Evolutionary conservation across 2,329 filamentous ascomycete genomes (phyloP).

Genomic region (Xylaria sp.): DNA sequence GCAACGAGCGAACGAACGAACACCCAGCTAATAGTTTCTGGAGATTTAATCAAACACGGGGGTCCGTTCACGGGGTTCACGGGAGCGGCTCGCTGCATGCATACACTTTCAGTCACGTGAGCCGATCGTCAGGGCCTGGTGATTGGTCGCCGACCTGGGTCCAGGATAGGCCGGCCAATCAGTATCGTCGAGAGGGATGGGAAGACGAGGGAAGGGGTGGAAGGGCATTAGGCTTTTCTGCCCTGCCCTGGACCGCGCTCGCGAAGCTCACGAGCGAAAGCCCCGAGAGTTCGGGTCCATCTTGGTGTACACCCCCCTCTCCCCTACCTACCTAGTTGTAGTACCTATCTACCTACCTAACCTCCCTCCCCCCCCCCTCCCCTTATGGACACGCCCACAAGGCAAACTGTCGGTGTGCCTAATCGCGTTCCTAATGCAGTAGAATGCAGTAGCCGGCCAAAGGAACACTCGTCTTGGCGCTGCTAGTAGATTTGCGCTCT

Average conservation of each 20-base stretch:
- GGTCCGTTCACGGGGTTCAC: slow-evolving; percentile 28
- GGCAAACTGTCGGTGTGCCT: slow-evolving; percentile 26
- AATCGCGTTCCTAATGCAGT: slow-evolving; percentile 15
- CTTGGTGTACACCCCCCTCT: too few species aligned
- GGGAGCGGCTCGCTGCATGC: slow-evolving; percentile 39
- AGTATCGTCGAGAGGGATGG: too few species aligned
- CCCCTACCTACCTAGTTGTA: too few species aligned
- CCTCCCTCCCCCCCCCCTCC: too few species aligned
- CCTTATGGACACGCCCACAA: slow-evolving; percentile 1
- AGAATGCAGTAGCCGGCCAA: slow-evolving; percentile 18
- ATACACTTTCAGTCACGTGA: slow-evolving; percentile 36
- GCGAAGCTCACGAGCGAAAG: too few species aligned
- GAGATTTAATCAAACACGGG: slow-evolving; percentile 30
- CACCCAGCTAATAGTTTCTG: slow-evolving; percentile 14
- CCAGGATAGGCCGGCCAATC: slow-evolving; percentile 14
- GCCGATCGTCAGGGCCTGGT: slow-evolving; percentile 10
- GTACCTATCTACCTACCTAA: too few species aligned
- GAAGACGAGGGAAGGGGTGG: too few species aligned
- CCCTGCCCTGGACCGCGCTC: too few species aligned
- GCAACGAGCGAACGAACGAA: not conserved
- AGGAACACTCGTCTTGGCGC: slow-evolving; percentile 22
- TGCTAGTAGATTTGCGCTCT: slow-evolving; percentile 22
- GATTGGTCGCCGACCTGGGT: slow-evolving; percentile 11
- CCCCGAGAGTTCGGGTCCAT: slow-evolving; percentile 25
- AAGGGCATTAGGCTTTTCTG: too few species aligned